Evolutionary conservation across 257 asterid species (phyloP), one percentile per base, ranked within the genome.

Genomic region (Salvia rosmarinus): DNA sequence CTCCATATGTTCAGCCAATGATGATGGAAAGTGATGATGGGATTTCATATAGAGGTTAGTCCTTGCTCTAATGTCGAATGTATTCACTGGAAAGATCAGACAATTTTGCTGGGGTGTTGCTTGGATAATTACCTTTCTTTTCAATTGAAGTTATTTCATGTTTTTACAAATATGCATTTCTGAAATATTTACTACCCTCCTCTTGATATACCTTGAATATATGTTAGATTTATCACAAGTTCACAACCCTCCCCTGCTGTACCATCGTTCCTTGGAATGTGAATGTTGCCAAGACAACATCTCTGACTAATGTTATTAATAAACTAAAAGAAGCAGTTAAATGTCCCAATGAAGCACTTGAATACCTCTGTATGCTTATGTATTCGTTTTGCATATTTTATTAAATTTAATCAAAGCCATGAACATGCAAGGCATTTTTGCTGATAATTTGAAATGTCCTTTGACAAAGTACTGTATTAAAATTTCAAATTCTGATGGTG

Each of bases 21-120:
- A 65, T 83, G 35, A 75, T 84, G 89, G 96, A 89, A 71, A 81
- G 79, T 70, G 96, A 91, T 81, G 98, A 87, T 81, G 97, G 94
- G 70, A 86, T 95, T 84, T 79, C 98, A 51, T 87, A 76, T 74
- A 75, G 81, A 72, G 98, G 99, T 95, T 44, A 51, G 83, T 79
- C 43, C 46, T 52, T 56, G 44, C 54, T 70, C 60, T 37, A 7
- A 30, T 19, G 8, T 55, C 46, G 30, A 59, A 40, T 55, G 28
- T 69, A 52, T 62, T 70, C 67, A 70, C 46, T 35, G 25, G 25
- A 57, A 55, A 58, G 57, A 44, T 28, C 25, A 8, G 47, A 50
- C 32, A 30, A 19, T 66, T 32, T 62, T 54, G 19, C 34, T 52
- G 50, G 65, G 44, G 17, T 23, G 43, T 52, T 68, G 12, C 65